Percentiles rank a stretch among this genome's conserved stretches.
Evolutionary conservation across 306 rosid species (phyloP).

Genomic region (Vachellia collinsii): DNA sequence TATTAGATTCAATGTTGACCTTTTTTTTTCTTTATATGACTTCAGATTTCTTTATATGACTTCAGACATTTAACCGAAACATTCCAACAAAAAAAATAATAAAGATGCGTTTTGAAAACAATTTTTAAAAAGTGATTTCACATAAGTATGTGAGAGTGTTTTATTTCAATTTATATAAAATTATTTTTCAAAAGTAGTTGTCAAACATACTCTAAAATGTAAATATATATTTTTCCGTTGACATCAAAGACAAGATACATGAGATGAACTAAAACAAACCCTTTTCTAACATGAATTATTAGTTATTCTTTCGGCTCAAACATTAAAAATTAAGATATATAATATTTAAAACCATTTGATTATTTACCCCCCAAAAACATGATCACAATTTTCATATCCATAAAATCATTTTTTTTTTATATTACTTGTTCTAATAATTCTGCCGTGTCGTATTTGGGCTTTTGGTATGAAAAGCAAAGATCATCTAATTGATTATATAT

Average conservation of each 20-base stretch:
- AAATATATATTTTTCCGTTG: not conserved
- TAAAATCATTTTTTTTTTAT: not conserved
- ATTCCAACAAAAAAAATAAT: not conserved
- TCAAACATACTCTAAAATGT: no score
- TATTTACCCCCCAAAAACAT: no score
- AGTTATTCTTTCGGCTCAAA: not conserved
- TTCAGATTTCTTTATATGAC: not conserved
- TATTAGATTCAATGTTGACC: not conserved
- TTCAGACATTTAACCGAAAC: not conserved
- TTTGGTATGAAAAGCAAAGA: not conserved
- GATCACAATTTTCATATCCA: no score
- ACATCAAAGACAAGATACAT: not conserved
- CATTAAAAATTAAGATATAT: no score
- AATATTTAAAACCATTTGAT: no score
- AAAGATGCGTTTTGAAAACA: no score
- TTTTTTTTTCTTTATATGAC: not conserved
- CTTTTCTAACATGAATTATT: not conserved
- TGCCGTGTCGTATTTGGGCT: not conserved
- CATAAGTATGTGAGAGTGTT: no score
- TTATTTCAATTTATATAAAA: no score
- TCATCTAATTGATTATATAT: not conserved
- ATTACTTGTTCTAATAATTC: not conserved
- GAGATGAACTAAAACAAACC: not conserved
- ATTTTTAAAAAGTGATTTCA: no score
- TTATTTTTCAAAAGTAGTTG: no score